Percentiles rank a stretch among this genome's conserved stretches.
phyloP scores from a whole-genome alignment of 768 basidiomycete species.

The Boletales sp. region DNA sequence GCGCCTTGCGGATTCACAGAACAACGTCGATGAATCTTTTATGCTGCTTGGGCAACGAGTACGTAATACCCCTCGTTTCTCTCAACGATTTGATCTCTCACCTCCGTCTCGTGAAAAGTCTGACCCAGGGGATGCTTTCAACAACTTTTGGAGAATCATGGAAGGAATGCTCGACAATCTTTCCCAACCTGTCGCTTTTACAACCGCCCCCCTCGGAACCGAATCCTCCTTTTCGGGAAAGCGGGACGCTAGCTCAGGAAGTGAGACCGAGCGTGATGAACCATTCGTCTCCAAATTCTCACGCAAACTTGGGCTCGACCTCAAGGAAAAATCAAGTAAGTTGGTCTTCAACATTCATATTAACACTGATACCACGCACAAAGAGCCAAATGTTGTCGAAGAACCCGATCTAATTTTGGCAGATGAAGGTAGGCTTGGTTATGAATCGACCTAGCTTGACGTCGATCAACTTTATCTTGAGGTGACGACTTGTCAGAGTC shows the following conservation, averaged over 20 bases:
- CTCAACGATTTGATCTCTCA: not conserved
- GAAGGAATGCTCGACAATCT: slow-evolving; percentile 84
- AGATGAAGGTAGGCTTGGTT: slow-evolving; percentile 53
- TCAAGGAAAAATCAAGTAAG: slow-evolving; percentile 21
- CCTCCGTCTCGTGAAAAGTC: slow-evolving; percentile 39
- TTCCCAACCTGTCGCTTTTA: slow-evolving; percentile 77
- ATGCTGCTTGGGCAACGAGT: slow-evolving; percentile 84
- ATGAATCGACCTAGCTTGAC: not conserved
- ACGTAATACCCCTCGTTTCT: slow-evolving; percentile 11
- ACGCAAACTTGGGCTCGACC: slow-evolving; percentile 34
- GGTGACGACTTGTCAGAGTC: slow-evolving; percentile 76
- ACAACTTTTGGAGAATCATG: slow-evolving; percentile 86
- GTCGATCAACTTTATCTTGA: slow-evolving; percentile 17
- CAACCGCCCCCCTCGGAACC: slow-evolving; percentile 68
- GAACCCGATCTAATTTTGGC: slow-evolving; percentile 59
- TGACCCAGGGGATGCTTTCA: slow-evolving; percentile 83
- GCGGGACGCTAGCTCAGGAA: slow-evolving; percentile 53
- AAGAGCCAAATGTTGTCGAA: slow-evolving; percentile 26
- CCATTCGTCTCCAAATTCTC: slow-evolving; percentile 57
- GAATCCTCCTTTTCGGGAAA: slow-evolving; percentile 25
- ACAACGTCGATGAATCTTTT: slow-evolving; percentile 81
- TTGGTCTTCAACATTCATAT: not conserved
- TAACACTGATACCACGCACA: slow-evolving; percentile 7
- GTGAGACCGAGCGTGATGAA: slow-evolving; percentile 68
- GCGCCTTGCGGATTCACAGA: slow-evolving; percentile 47